phyloP scores from a whole-genome alignment of 148 eudicot species.

The Rhododendron vialii region DNA sequence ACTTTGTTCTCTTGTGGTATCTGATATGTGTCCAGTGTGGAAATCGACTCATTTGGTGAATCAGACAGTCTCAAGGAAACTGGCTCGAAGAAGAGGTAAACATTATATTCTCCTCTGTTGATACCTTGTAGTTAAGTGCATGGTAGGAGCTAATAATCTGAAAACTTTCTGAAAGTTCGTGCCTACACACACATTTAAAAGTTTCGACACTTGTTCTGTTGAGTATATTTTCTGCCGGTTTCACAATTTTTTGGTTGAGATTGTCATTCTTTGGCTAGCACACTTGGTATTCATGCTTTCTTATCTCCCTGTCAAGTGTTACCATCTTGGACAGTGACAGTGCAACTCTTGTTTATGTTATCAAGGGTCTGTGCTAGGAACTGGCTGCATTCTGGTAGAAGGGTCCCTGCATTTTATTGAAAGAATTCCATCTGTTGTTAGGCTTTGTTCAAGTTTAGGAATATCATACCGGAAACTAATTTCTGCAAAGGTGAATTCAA shows the following conservation, averaged over 20 bases:
- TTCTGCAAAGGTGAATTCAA: not conserved
- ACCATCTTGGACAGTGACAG: not conserved
- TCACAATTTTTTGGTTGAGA: not conserved
- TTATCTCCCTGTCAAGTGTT: not conserved
- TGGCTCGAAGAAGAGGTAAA: slow-evolving; percentile 73
- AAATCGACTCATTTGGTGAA: slow-evolving; percentile 54
- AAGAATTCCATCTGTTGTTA: not conserved
- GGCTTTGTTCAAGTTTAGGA: not conserved
- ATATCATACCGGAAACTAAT: not conserved
- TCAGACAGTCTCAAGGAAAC: slow-evolving; percentile 52
- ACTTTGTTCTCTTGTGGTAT: slow-evolving; percentile 11
- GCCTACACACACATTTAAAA: not conserved
- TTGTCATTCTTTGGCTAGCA: not conserved
- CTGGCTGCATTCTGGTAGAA: not conserved
- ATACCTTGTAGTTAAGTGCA: not conserved
- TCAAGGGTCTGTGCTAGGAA: not conserved
- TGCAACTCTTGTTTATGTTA: not conserved
- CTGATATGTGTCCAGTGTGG: slow-evolving; percentile 39
- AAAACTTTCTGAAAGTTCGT: not conserved
- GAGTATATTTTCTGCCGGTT: not conserved
- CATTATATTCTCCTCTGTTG: not conserved
- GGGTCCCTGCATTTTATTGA: not conserved
- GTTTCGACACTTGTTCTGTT: not conserved
- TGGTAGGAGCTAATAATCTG: not conserved
- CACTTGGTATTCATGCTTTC: not conserved